Evolutionary conservation across 148 eudicot genomes (phyloP).

Genomic region (Amaranthus palmeri): DNA sequence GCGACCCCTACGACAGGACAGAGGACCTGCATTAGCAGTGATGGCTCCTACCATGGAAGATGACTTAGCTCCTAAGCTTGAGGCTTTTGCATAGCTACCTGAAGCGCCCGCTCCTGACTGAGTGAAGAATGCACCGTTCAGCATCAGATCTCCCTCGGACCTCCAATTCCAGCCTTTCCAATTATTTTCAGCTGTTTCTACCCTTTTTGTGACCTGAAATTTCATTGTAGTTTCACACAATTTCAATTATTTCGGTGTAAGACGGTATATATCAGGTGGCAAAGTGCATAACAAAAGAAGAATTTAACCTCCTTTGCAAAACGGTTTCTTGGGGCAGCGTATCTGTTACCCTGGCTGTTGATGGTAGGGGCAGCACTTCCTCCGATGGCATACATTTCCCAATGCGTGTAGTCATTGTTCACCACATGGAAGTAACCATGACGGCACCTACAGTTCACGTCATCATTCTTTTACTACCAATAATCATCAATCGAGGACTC

Average conservation of each 20-base stretch:
- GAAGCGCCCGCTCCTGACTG: slow-evolving; percentile 79
- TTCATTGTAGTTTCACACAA: background rate
- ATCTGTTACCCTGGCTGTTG: slow-evolving; percentile 91
- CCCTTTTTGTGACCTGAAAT: slow-evolving; percentile 77
- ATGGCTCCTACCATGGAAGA: slow-evolving; percentile 71
- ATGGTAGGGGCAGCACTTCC: slow-evolving; percentile 87
- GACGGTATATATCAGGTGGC: background rate
- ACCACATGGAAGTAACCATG: slow-evolving; percentile 92
- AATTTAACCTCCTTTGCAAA: slow-evolving; percentile 65
- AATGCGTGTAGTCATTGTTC: slow-evolving; percentile 89
- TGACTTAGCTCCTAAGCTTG: slow-evolving; percentile 81
- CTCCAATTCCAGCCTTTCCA: slow-evolving; percentile 32
- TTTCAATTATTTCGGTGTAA: background rate
- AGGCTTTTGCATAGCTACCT: slow-evolving; percentile 81
- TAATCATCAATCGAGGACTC: too few species aligned
- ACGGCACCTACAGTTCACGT: slow-evolving; percentile 51
- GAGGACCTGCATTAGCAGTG: slow-evolving; percentile 70
- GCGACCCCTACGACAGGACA: slow-evolving; percentile 57
- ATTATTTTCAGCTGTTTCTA: slow-evolving; percentile 39
- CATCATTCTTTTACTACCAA: too few species aligned
- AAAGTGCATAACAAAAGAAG: background rate
- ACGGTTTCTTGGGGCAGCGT: slow-evolving; percentile 64
- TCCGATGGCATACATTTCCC: slow-evolving; percentile 95
- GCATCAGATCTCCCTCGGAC: slow-evolving; percentile 72
- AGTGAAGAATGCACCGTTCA: slow-evolving; percentile 80